Evolutionary conservation across 148 eudicot genomes (phyloP).

Genomic region (Heliosperma pusillum): DNA sequence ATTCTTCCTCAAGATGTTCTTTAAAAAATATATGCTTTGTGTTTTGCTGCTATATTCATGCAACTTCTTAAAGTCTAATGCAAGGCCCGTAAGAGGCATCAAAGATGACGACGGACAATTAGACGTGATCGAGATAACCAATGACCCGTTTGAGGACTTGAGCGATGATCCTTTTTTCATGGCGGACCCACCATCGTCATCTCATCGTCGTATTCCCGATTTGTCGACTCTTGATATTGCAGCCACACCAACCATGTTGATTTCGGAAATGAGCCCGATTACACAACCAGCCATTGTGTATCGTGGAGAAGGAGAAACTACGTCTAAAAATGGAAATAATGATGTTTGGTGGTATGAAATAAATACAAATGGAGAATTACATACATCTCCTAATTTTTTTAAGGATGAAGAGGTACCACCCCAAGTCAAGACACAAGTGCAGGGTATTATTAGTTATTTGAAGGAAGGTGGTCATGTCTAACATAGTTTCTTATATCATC

Average conservation of each 20-base stretch:
- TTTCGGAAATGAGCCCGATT: background rate
- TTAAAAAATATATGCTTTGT: background rate
- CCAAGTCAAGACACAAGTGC: background rate
- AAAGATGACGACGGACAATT: background rate
- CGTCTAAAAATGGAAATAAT: background rate
- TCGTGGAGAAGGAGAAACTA: background rate
- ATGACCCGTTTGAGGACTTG: background rate
- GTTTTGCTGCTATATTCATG: background rate
- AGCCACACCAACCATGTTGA: background rate
- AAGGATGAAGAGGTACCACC: background rate
- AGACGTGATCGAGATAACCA: conserved; percentile 3
- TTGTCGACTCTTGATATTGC: background rate
- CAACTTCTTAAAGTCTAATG: background rate
- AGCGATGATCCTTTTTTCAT: background rate
- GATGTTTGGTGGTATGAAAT: conserved; percentile 4
- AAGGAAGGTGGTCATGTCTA: conserved; percentile 3
- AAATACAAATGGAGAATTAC: conserved; percentile 3
- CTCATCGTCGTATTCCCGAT: background rate
- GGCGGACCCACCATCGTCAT: background rate
- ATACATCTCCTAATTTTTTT: background rate
- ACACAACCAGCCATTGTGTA: background rate
- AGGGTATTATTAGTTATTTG: background rate
- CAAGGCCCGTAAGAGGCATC: background rate
- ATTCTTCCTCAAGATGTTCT: background rate
- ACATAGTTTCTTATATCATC: background rate